Evolutionary conservation across 1,284 basidiomycete species (phyloP), one percentile per base, ranked within the genome.

Genomic region (Cryptococcus sp.): DNA sequence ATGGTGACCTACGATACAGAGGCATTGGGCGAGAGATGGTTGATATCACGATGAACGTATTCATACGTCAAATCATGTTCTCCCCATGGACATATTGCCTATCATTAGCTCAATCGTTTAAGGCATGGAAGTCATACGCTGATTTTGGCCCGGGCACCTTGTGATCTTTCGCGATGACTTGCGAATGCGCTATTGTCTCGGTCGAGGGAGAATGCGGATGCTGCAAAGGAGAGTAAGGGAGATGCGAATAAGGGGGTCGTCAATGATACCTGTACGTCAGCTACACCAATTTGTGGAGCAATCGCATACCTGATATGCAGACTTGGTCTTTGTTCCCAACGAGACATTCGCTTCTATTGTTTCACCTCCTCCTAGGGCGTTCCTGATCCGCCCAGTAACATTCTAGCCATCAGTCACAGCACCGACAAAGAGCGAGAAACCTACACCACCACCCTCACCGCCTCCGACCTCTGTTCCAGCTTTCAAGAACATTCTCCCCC

Each of bases 401-500:
- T 85, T 89, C 85, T 86, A 56, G 28, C 3, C 16, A n/a, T 21
- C 22, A 21, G 11, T 37, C 5, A 36, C 31, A 32, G 4, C 2
- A 45, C 11, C 36, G 36, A 7, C 22, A 34, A 24, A 32, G 21
- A 16, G 18, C 16, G 34, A 43, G 19, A 9, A 7, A 82, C 87
- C 67, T 67, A 89, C 90, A 21, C 88, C 90, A 49, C 79, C 90
- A 7, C 91, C 94, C 72, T 98, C 94, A 48, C 87, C 88, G 52
- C 96, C 91, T 9, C 96, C 96, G 3, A 98, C 80, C 67, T 98
- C 92, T 1, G 94, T 98, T 1, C 88, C 83, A 1, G 86, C 91
- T 64, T 88, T 91, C 21, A 94, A 69, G 64, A 84, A 92, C 62
- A 87, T 84, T 28, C 88, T 77, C 1, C 89, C 85, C 47, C 83